phyloP scores from a whole-genome alignment of 192 early-diverging fungal genomes.

The Phlyctochytrium arcticum region DNA sequence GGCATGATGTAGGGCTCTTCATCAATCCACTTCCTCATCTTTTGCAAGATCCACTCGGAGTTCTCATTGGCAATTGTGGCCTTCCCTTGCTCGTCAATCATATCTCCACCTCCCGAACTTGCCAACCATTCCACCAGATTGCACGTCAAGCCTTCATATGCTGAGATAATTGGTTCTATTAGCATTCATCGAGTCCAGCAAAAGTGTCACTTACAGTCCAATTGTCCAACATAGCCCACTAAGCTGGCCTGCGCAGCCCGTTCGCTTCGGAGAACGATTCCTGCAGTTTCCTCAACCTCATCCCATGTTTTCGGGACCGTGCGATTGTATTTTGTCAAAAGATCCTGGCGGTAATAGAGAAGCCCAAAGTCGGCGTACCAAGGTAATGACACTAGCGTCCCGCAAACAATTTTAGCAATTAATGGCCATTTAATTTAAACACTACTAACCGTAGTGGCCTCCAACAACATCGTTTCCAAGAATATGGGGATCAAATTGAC shows the following conservation, averaged over 20 bases:
- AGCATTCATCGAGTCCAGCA: neutral
- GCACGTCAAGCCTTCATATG: slow-evolving; percentile 30
- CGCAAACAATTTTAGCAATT: neutral
- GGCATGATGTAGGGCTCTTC: slow-evolving; percentile 3
- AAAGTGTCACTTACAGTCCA: slow-evolving; percentile 4
- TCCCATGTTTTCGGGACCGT: slow-evolving; percentile 26
- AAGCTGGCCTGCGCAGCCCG: neutral
- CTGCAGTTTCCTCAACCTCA: slow-evolving; percentile 22
- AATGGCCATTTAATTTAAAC: neutral
- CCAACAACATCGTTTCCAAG: neutral
- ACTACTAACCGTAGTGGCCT: neutral
- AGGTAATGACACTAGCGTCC: neutral
- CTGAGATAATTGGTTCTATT: neutral
- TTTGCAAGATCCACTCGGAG: slow-evolving; percentile 1
- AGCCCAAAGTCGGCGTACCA: slow-evolving; percentile 2
- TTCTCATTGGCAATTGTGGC: neutral
- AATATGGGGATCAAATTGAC: neutral
- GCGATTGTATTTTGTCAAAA: slow-evolving; percentile 2
- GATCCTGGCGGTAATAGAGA: slow-evolving; percentile 4
- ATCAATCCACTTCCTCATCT: slow-evolving; percentile 5
- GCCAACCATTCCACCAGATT: slow-evolving; percentile 23
- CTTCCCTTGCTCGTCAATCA: slow-evolving; percentile 1
- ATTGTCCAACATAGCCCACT: slow-evolving; percentile 21
- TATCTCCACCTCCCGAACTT: slow-evolving; percentile 4
- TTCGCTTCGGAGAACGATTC: slow-evolving; percentile 7